Conservation (phyloP, 2,329 filamentous ascomycete species). For the Fusarium sulawesiense region DNA sequence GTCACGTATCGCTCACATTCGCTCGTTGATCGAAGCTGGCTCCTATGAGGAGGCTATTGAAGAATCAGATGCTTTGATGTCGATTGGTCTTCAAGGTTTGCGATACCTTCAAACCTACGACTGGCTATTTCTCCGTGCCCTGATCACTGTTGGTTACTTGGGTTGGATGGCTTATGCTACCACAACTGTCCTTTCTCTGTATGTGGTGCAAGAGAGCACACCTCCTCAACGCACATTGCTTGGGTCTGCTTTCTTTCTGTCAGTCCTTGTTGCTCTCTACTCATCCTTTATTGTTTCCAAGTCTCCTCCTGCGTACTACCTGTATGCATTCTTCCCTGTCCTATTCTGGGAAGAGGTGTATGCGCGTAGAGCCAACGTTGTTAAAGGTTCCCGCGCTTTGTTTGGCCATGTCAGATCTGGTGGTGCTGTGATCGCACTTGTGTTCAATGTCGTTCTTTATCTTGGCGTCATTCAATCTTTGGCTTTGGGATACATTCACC, state of each 20-base stretch:
- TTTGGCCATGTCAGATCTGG: conserved; percentile 75
- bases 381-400: conserved; percentile 73
- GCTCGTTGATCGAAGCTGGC: conserved; percentile 72
- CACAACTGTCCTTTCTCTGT: conserved; percentile 87
- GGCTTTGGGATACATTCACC: conserved; percentile 90
- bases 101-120: conserved; percentile 98
- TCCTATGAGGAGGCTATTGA: conserved; percentile 82
- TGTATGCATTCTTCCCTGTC: conserved; percentile 91
- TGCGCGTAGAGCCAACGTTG: conserved; percentile 76
- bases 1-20: conserved; percentile 75
- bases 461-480: conserved; percentile 82
- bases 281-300: conserved; percentile 82
- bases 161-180: conserved; percentile 96
- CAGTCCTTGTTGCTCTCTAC: conserved; percentile 79
- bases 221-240: conserved; percentile 70
- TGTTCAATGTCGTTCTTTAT: conserved; percentile 74
- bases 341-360: conserved; percentile 98
- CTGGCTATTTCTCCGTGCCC: conserved; percentile 91
- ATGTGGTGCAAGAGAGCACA: conserved; percentile 80
- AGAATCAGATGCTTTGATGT: conserved; percentile 80
- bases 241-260: conserved; percentile 76
- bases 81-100: conserved; percentile 81
- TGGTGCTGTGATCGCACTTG: conserved; percentile 67
- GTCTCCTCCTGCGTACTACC: conserved; percentile 87
- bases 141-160: conserved; percentile 90